Conservation (phyloP, 1,284 basidiomycete species). For the Irpex sp. region DNA sequence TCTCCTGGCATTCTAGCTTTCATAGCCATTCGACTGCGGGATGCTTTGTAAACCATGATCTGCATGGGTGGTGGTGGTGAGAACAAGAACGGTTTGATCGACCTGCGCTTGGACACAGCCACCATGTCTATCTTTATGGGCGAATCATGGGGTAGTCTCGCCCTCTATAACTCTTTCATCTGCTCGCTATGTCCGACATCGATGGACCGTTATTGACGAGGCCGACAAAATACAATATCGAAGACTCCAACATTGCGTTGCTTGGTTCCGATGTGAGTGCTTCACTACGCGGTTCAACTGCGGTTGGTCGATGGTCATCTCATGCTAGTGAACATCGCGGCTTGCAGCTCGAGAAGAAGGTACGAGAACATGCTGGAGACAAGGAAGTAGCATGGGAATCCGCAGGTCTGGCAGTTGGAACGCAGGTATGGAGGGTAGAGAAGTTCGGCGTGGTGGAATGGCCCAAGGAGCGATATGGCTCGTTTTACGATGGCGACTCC, state of each 20-base stretch:
- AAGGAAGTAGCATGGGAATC: constrained; percentile 49
- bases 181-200: constrained; percentile 1
- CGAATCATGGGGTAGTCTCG: neutral
- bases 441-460: constrained; percentile 52
- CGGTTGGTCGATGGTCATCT: neutral
- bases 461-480: constrained; percentile 47
- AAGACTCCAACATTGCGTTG: constrained; percentile 59
- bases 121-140: neutral
- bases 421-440: constrained; percentile 59
- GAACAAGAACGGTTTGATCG: neutral
- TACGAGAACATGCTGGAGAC: constrained; percentile 51
- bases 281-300: neutral
- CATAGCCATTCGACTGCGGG: neutral
- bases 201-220: constrained; percentile 7
- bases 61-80: neutral
- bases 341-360: constrained; percentile 50
- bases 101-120: neutral
- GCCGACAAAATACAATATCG: constrained; percentile 49
- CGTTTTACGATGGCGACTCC: constrained; percentile 62
- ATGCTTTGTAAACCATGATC: neutral
- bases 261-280: constrained; percentile 54
- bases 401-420: constrained; percentile 39
- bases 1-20: neutral
- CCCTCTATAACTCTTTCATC: neutral
- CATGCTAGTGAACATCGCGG: neutral